phyloP scores from a whole-genome alignment of 768 basidiomycete genomes.

The Dentipellis sp. region DNA sequence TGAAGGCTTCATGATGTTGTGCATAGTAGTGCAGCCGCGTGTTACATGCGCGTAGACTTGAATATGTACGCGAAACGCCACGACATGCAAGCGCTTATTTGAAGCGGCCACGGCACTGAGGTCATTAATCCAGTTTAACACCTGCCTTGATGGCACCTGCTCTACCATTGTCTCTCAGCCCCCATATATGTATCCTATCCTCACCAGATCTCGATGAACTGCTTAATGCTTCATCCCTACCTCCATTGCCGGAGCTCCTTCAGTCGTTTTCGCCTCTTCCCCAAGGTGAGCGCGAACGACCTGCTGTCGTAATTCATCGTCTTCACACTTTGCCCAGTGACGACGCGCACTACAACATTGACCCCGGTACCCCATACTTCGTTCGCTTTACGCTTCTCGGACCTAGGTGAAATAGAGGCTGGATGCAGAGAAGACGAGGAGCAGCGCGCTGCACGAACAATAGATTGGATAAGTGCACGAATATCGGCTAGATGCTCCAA shows the following conservation, averaged over 20 bases:
- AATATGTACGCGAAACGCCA: no score
- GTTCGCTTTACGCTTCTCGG: slow-evolving; percentile 73
- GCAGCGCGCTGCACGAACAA: slow-evolving; percentile 64
- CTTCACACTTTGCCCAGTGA: slow-evolving; percentile 38
- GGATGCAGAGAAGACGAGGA: slow-evolving; percentile 76
- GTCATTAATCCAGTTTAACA: no score
- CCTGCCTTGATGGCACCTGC: slow-evolving; percentile 21
- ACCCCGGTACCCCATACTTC: slow-evolving; percentile 61
- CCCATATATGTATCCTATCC: slow-evolving; percentile 67
- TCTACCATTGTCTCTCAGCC: slow-evolving; percentile 69
- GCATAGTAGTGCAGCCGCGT: no score
- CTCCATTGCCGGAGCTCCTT: slow-evolving; percentile 62
- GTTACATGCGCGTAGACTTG: no score
- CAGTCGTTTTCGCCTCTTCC: slow-evolving; percentile 82
- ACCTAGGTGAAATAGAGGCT: slow-evolving; percentile 59
- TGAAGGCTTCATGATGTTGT: no score
- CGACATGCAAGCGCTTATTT: no score
- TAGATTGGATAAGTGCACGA: slow-evolving; percentile 80
- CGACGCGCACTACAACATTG: slow-evolving; percentile 67
- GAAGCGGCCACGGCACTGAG: no score
- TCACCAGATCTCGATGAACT: slow-evolving; percentile 64
- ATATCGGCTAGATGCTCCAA: slow-evolving; percentile 50
- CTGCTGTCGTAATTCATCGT: slow-evolving; percentile 3
- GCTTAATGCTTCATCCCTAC: slow-evolving; percentile 48
- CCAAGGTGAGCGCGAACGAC: slow-evolving; percentile 40